phyloP scores from a whole-genome alignment of 2,329 filamentous ascomycete genomes.

The Pseudogymnoascus sp. region DNA sequence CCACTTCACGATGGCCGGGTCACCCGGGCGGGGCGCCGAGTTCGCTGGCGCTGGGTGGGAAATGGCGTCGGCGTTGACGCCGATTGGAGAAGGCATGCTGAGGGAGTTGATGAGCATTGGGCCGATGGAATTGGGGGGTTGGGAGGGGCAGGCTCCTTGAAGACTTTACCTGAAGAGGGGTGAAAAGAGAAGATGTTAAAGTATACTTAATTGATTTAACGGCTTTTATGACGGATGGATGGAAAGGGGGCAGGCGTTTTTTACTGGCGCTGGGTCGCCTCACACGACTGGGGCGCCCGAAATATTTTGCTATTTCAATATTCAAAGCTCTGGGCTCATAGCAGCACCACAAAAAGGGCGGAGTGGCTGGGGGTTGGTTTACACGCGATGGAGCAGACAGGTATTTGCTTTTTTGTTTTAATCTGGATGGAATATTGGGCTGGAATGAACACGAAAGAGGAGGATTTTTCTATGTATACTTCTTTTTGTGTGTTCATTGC shows the following conservation, averaged over 20 bases:
- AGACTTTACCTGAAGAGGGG: background rate
- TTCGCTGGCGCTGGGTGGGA: conserved; percentile 29
- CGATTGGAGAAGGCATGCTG: conserved; percentile 50
- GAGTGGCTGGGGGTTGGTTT: background rate
- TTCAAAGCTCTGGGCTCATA: background rate
- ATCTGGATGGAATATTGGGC: background rate
- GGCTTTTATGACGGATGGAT: background rate
- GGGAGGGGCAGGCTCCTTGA: conserved; percentile 34
- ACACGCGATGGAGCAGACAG: background rate
- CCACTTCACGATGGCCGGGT: background rate
- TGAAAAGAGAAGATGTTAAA: background rate
- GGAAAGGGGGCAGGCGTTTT: background rate
- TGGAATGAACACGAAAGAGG: background rate
- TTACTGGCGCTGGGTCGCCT: background rate
- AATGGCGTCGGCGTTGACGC: conserved; percentile 41
- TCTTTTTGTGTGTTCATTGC: background rate
- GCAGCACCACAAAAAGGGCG: background rate
- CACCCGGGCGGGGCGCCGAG: background rate
- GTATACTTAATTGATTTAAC: background rate
- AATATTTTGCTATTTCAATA: background rate
- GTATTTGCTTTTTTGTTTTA: background rate
- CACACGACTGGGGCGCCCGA: background rate
- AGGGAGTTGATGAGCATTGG: conserved; percentile 52
- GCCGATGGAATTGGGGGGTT: conserved; percentile 53
- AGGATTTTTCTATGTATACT: background rate